Conservation (phyloP, 345 rosid species). For the Gynandropsis gynandra region DNA sequence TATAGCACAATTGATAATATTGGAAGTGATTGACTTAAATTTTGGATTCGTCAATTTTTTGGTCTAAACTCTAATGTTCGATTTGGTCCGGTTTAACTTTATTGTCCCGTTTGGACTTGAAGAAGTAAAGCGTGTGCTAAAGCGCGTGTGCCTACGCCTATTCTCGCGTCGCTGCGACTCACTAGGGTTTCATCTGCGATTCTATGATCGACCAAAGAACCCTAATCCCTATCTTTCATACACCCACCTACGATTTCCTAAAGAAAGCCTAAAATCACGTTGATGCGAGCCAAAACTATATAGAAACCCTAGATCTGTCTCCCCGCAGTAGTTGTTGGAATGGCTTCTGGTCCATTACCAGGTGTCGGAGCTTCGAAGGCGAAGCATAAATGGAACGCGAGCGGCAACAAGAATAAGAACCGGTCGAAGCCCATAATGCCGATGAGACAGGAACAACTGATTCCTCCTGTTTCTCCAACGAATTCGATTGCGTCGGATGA, state of each 20-base stretch:
- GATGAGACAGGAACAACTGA: constrained; percentile 7
- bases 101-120: too few relatives aligned
- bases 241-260: constrained; percentile 5
- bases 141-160: not conserved
- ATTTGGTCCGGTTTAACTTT: too few relatives aligned
- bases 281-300: constrained; percentile 7
- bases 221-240: constrained; percentile 3
- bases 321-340: not conserved
- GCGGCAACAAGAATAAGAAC: constrained; percentile 10
- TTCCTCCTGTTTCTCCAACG: constrained; percentile 16
- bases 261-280: not conserved
- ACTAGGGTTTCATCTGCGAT: constrained; percentile 23
- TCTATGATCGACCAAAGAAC: constrained; percentile 10
- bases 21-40: too few relatives aligned
- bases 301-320: constrained; percentile 13
- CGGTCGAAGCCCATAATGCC: constrained; percentile 23
- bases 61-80: too few relatives aligned
- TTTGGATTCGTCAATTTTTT: too few relatives aligned
- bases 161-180: constrained; percentile 11
- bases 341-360: constrained; percentile 22
- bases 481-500: constrained; percentile 22
- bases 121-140: too few relatives aligned
- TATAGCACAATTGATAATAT: too few relatives aligned
- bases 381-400: constrained; percentile 20
- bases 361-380: constrained; percentile 25